Evolutionary conservation across 768 basidiomycete genomes (phyloP).

Genomic region (Lactarius vividus): DNA sequence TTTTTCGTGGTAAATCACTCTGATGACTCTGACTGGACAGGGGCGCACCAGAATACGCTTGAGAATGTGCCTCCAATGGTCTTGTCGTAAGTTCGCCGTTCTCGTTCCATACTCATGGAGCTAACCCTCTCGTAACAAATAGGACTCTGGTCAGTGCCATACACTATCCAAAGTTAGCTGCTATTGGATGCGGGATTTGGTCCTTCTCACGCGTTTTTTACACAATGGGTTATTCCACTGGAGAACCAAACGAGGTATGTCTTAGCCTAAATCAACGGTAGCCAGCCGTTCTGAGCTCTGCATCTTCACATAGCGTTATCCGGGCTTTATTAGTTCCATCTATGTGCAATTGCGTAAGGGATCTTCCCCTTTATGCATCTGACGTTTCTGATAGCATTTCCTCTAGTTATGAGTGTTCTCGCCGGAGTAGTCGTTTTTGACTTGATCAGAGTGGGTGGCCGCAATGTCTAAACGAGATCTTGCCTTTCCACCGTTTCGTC

Average conservation of each 20-base stretch:
- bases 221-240: conserved; percentile 46
- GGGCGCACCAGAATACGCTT: conserved; percentile 63
- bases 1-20: background rate
- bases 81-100: conserved; percentile 22
- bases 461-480: conserved; percentile 9
- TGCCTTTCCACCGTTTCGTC: background rate
- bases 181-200: conserved; percentile 42
- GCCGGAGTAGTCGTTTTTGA: conserved; percentile 19
- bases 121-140: background rate
- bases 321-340: background rate
- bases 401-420: background rate
- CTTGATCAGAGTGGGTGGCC: conserved; percentile 15
- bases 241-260: conserved; percentile 42
- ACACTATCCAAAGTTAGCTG: conserved; percentile 42
- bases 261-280: background rate
- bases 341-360: background rate
- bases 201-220: conserved; percentile 43
- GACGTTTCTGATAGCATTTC: background rate
- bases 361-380: background rate
- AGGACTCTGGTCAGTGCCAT: conserved; percentile 45
- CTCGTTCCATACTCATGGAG: background rate
- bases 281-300: background rate
- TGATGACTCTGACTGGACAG: conserved; percentile 35
- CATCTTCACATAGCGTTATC: too few species aligned
- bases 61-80: conserved; percentile 36